Conservation (phyloP, 192 early-diverging fungal genomes). For the Coemansia nantahalensis region DNA sequence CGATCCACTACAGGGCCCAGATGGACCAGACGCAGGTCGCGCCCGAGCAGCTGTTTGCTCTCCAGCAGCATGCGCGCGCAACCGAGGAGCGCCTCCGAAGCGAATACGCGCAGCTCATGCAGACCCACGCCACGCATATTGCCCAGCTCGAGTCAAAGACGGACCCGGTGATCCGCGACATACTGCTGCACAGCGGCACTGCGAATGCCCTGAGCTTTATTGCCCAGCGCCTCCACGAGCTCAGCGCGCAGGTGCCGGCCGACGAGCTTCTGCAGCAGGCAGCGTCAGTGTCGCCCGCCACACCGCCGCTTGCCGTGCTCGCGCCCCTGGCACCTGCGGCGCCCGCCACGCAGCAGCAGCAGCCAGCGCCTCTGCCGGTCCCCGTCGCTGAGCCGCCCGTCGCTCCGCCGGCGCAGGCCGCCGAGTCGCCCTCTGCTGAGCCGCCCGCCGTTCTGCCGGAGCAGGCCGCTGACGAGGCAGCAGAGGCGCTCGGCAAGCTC, state of each 20-base stretch:
- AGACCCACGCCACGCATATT: constrained; percentile 30
- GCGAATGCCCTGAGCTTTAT: constrained; percentile 41
- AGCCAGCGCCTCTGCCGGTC: too few relatives aligned
- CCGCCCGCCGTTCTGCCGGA: not conserved
- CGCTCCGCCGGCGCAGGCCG: too few relatives aligned
- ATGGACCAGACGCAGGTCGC: constrained; percentile 23
- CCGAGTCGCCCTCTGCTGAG: not conserved
- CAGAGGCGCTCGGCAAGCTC: not conserved
- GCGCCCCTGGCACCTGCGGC: too few relatives aligned
- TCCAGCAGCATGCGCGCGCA: constrained; percentile 40
- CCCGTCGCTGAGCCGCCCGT: too few relatives aligned
- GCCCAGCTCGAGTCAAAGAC: constrained; percentile 34
- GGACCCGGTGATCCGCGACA: constrained; percentile 46
- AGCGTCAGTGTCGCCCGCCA: too few relatives aligned
- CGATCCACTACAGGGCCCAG: constrained; percentile 35
- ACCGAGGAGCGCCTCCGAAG: constrained; percentile 18
- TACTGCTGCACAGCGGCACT: constrained; percentile 28
- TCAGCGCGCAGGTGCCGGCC: constrained; percentile 20
- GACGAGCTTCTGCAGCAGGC: not conserved
- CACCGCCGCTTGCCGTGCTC: too few relatives aligned
- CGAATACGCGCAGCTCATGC: constrained; percentile 24
- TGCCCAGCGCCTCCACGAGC: constrained; percentile 35
- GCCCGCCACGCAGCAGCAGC: not conserved
- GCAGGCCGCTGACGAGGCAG: not conserved
- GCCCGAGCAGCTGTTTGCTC: constrained; percentile 22